Evolutionary conservation across 805 yeast genomes (phyloP), one percentile per base, ranked within the genome.

Genomic region (Zygotorulaspora chibaensis): DNA sequence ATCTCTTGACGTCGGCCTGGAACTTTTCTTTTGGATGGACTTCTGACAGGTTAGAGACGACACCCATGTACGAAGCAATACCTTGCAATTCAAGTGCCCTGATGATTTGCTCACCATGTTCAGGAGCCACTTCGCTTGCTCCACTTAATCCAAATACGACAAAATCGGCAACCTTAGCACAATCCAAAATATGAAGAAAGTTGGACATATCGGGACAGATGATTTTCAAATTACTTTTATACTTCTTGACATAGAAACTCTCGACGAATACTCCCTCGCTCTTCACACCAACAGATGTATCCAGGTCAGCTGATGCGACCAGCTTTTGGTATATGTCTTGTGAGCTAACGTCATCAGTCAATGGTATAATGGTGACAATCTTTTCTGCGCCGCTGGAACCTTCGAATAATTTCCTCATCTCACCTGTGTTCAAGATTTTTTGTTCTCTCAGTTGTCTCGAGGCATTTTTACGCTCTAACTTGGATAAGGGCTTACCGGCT

Each of bases 21-120:
- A 84, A 77, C 60, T 87, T 87, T 58, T 77, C 81, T 65, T 84
- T 84, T 34, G 84, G 82, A 54, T 80, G 86, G 1, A 81, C 77
- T 2, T 76, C 61, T 1, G 83, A 77, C 28, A 89, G 62, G 57
- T 88, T 87, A 7, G 93, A 80, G 23, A 90, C 78, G 9, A 87
- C 87, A 25, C 95, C 93, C 45, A 84, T 70, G 1, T 81, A 82
- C 3, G 88, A 79, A 0, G 96, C 83, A 11, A 90, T 84, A 72
- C 98, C 98, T 70, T 95, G 99, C 11, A 90, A 77, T 59, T 87
- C 88, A 29, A 90, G 75, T 1, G 96, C 87, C 67, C 98, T 80
- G 46, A 93, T 73, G 25, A 90, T 80, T 58, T 87, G 90, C 68
- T 93, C 99, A 40, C 98, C 98, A 56, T 80, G 77, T 33, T 75